Conservation (phyloP, 192 early-diverging fungal species). For the Backusella macrospora region DNA sequence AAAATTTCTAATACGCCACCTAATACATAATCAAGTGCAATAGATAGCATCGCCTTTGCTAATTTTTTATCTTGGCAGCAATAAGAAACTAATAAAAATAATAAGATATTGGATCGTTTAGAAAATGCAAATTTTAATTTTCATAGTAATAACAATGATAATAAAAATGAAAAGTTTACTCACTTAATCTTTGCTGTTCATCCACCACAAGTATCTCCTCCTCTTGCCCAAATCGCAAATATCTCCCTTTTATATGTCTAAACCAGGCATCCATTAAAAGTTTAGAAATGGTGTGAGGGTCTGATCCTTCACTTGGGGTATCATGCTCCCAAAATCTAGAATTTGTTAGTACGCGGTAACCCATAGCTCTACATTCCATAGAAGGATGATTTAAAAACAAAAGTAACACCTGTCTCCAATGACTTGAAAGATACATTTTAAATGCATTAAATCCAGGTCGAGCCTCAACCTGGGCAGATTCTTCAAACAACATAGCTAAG, state of each 20-base stretch:
- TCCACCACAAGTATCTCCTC: constrained; percentile 11
- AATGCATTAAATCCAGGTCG: constrained; percentile 21
- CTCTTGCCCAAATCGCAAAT: constrained; percentile 21
- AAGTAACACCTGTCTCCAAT: constrained; percentile 36
- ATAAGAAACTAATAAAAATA: constrained; percentile 9
- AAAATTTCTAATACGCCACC: constrained; percentile 24
- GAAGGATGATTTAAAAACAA: constrained; percentile 40
- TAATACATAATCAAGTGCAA: constrained; percentile 19
- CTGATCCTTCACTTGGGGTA: background rate
- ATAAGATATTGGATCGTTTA: background rate
- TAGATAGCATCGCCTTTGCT: constrained; percentile 24
- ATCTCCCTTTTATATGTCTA: constrained; percentile 30
- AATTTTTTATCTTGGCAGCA: constrained; percentile 18
- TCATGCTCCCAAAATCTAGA: constrained; percentile 28
- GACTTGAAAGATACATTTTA: constrained; percentile 20
- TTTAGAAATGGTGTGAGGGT: constrained; percentile 13
- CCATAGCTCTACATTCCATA: constrained; percentile 32
- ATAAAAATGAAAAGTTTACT: background rate
- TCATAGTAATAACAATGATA: background rate
- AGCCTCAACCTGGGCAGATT: constrained; percentile 6
- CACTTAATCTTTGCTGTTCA: constrained; percentile 18
- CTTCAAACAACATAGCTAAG: constrained; percentile 33
- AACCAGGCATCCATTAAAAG: constrained; percentile 36
- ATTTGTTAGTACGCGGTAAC: constrained; percentile 28
- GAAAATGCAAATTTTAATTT: background rate